These are phyloP conservation scores for Metarhizium album DNA, from an alignment of 2,329 filamentous ascomycete genomes.

Conservation along the genomic window DNA sequence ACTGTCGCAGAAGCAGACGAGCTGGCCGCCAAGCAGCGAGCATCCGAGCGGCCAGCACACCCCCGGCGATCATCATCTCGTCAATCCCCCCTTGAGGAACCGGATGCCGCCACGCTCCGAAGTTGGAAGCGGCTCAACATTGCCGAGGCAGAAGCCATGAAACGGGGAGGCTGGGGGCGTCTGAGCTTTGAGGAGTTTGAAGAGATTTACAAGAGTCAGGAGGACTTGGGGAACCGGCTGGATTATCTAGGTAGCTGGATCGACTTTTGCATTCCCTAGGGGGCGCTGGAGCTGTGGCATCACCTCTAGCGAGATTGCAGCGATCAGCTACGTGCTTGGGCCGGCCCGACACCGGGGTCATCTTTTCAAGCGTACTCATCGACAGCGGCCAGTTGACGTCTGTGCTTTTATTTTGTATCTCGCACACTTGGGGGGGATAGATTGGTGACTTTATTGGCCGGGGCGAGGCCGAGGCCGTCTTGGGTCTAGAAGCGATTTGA, in stretches of 20 bases:
- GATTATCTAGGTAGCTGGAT: constrained; percentile 88
- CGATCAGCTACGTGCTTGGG: too few relatives aligned
- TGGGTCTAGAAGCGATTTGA: too few relatives aligned
- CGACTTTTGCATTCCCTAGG: constrained; percentile 61
- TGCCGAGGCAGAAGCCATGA: constrained; percentile 56
- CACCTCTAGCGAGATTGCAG: too few relatives aligned
- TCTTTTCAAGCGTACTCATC: too few relatives aligned
- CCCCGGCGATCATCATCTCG: background rate
- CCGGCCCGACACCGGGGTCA: too few relatives aligned
- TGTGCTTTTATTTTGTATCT: background rate
- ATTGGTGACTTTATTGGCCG: background rate
- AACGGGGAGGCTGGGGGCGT: constrained; percentile 68
- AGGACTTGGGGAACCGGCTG: constrained; percentile 51
- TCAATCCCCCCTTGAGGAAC: constrained; percentile 9
- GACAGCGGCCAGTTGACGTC: background rate
- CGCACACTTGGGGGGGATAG: background rate
- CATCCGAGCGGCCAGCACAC: background rate
- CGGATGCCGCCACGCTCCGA: constrained; percentile 24
- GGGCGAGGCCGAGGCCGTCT: too few relatives aligned
- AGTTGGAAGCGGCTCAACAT: constrained; percentile 47
- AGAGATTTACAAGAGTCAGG: constrained; percentile 56
- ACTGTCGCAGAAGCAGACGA: constrained; percentile 16
- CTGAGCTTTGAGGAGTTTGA: constrained; percentile 75
- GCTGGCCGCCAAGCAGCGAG: background rate
- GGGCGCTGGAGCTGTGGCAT: background rate